Evolutionary conservation across 1,284 basidiomycete species (phyloP).

Genomic region (Rhodotorula sp.): DNA sequence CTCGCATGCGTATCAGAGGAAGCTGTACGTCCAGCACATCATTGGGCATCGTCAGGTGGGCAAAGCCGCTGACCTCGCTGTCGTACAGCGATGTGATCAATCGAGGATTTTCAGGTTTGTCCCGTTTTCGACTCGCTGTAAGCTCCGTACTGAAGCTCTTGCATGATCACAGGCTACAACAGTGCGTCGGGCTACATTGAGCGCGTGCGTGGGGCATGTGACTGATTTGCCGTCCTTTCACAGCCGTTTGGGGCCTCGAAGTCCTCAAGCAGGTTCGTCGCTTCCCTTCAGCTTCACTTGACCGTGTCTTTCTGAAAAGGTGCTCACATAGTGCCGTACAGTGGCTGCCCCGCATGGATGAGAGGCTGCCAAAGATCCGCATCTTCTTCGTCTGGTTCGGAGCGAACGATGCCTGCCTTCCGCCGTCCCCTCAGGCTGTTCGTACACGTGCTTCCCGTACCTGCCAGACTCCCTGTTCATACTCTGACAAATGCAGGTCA

Average conservation of each 20-base stretch:
- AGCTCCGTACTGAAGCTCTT: neutral
- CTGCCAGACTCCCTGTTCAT: conserved; percentile 5
- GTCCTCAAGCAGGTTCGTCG: conserved; percentile 66
- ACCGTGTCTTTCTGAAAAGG: too few species aligned
- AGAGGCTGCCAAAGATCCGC: conserved; percentile 60
- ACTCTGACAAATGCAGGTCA: conserved; percentile 51
- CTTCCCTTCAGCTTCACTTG: neutral
- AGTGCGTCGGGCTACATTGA: neutral
- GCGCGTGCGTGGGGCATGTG: fast-evolving
- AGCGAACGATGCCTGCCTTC: conserved; percentile 55
- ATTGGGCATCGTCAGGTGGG: too few species aligned
- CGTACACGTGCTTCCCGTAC: conserved; percentile 2
- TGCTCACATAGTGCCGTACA: conserved; percentile 27
- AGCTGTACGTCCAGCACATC: conserved; percentile 31
- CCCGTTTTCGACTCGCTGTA: fast-evolving
- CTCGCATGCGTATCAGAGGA: conserved; percentile 36
- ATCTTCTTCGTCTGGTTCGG: conserved; percentile 84
- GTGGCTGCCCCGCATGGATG: conserved; percentile 58
- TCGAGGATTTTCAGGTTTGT: conserved; percentile 36
- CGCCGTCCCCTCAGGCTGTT: conserved; percentile 51
- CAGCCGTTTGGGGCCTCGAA: conserved; percentile 59
- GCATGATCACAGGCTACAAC: conserved; percentile 24
- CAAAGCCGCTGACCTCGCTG: neutral
- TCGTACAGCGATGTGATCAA: conserved; percentile 36
- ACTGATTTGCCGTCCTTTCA: neutral